A percentile compares a stretch with the other conserved stretches of the same genome.
phyloP scores from a whole-genome alignment of 805 yeast species.

The Jamesozyma gamospora region DNA sequence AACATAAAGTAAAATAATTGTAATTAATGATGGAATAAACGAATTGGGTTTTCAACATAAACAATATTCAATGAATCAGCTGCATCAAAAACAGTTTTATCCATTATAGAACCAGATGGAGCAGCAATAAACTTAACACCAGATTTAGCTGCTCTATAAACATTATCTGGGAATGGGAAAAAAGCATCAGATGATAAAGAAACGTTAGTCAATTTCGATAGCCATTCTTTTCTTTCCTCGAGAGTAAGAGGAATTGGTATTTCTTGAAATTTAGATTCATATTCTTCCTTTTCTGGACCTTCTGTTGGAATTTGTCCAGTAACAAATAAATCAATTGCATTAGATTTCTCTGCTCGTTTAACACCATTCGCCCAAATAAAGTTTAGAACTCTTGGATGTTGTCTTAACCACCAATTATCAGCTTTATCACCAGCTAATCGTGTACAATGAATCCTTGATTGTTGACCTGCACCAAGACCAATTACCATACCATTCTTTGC shows the following conservation, averaged over 20 bases:
- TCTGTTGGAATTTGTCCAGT: slow-evolving; percentile 82
- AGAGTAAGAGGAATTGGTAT: slow-evolving; percentile 76
- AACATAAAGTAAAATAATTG: too few relatives aligned
- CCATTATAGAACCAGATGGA: slow-evolving; percentile 96
- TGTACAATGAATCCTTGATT: slow-evolving; percentile 97
- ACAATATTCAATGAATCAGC: slow-evolving; percentile 87
- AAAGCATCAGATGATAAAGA: slow-evolving; percentile 95
- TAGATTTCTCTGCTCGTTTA: slow-evolving; percentile 96
- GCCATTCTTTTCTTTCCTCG: slow-evolving; percentile 84
- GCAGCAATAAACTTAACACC: slow-evolving; percentile 97
- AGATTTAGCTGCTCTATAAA: slow-evolving; percentile 91
- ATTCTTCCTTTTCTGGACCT: slow-evolving; percentile 90
- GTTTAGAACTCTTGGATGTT: slow-evolving; percentile 86
- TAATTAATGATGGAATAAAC: slow-evolving; percentile 94
- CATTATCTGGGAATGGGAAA: slow-evolving; percentile 99
- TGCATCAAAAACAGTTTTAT: slow-evolving; percentile 88
- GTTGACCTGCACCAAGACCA: slow-evolving; percentile 99
- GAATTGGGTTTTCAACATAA: slow-evolving; percentile 93
- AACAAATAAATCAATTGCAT: slow-evolving; percentile 91
- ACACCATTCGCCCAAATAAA: slow-evolving; percentile 98
- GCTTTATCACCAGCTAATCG: slow-evolving; percentile 99
- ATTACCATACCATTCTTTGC: slow-evolving; percentile 99
- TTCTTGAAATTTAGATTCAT: slow-evolving; percentile 76
- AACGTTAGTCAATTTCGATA: slow-evolving; percentile 66
- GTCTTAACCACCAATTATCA: slow-evolving; percentile 99